Base-by-base conservation (phyloP, 768 basidiomycete genomes). In the Lactifluus rugatus region DNA sequence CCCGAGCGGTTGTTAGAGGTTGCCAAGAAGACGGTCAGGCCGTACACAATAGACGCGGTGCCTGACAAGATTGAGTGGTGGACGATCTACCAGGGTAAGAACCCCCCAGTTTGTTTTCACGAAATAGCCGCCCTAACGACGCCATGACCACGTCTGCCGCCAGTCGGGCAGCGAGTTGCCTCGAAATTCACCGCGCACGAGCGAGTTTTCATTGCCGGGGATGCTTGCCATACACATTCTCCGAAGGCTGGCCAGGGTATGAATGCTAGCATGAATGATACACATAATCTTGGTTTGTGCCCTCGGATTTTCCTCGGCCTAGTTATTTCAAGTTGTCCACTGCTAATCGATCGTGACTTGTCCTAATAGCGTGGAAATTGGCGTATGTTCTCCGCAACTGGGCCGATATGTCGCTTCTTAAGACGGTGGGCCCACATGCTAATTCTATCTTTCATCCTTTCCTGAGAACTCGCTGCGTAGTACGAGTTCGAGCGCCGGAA, bases 81-180 rank as follows among this genome's bases (percentile, higher is more conserved):
- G 75, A 78, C 80, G 14, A 53, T 76, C 0, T 81, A 81, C 60
- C 71, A 74, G 56, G 75, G 79, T 78, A 56, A 57, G 74, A 61
- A 4, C 16, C 32, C 8, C 16, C 14, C 23, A 32, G 32, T 47
- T 41, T 16, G 36, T 7, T 5, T 6, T 21, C 16, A 73, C 73
- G 1, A 74, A 75, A 67, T 37, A n/a, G n/a, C n/a, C n/a, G n/a
- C 28, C 28, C 6, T 23, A 21, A 5, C 10, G 7, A 7, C n/a
- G 9, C 19, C 19, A 2, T 44, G 28, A 31, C 28, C 28, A 32
- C 17, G 6, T 28, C 23, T 19, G 21, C 2, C 51, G 19, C 17
- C 37, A 80, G 80, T 82, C 49, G 80, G 80, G 1, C 81, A 83
- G 64, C 74, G 81, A 4, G 76, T 82, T 8, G 79, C 81, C 14